These are phyloP conservation scores for Juglanconis oblonga DNA, from an alignment of 2,329 filamentous ascomycete genomes.

Conservation along the genomic window DNA sequence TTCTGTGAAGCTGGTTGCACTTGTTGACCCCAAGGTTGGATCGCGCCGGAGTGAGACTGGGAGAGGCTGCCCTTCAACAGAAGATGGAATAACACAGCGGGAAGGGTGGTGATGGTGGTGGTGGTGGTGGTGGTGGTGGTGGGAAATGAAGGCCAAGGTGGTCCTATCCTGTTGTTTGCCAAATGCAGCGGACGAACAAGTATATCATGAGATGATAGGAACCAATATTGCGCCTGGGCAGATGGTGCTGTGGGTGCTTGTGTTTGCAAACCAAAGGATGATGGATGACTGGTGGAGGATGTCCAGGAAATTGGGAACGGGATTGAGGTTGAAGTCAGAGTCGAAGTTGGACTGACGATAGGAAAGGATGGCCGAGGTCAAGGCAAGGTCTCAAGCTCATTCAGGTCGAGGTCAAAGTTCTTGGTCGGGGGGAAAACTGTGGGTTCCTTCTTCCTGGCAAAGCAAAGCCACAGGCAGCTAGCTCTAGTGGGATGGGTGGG, in stretches of 20 bases:
- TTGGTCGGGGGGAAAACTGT: background rate
- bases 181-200: background rate
- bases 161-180: conserved; percentile 3
- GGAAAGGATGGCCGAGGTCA: background rate
- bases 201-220: conserved; percentile 10
- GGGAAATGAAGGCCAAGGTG: conserved; percentile 5
- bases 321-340: background rate
- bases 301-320: background rate
- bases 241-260: background rate
- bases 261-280: background rate
- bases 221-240: background rate
- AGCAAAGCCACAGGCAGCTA: background rate
- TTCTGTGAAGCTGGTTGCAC: background rate
- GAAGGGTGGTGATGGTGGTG: background rate
- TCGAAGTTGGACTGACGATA: background rate
- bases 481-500: background rate
- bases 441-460: background rate
- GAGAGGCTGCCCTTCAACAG: background rate
- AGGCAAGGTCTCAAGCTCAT: background rate
- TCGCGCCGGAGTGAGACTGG: background rate
- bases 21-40: background rate
- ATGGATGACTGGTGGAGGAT: background rate
- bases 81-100: background rate
- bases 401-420: background rate
- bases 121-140: background rate